Evolutionary conservation across 768 basidiomycete genomes (phyloP), one percentile per base, ranked within the genome.

Genomic region (Russula sp.): DNA sequence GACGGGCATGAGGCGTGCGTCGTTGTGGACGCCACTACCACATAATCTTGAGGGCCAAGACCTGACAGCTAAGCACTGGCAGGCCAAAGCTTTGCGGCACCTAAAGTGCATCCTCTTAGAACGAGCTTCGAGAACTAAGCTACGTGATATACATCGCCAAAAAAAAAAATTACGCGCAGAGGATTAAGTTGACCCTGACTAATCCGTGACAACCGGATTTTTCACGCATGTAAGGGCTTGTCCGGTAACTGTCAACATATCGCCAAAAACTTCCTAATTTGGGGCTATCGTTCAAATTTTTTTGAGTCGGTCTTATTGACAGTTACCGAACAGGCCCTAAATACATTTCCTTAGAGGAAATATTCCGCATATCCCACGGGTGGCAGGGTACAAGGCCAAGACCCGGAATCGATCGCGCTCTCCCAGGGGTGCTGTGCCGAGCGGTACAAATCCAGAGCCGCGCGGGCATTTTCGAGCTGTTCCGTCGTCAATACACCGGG

Each of bases 371-470:
- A 66, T 45, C 59, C 66, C 22, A 61, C 55, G 2, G 67, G 67
- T 22, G 67, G 67, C 53, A 68, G 55, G 4, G 37, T 37, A 57
- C 66, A 66, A 4, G 83, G 83, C 83, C 83, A 84, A 20, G 73
- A 74, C 14, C 81, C 79, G 8, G 75, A 70, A 35, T 70, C 63
- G 14, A 84, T 72, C 7, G 77, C 69, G 10, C 67, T 72, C 66
- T 85, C 83, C 73, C 83, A 84, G 20, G 74, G 64, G n/a, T 73
- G 71, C 66, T 82, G 79, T 63, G 74, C 79, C 6, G 77, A 80
- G 35, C 82, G 78, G 71, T 82, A 84, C 22, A 84, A 68, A 69
- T 83, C 80, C 58, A 84, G 74, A 11, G 77, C 75, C 14, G 80
- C 81, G 10, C 81, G 77, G 31, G 80, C 80, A 57, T 74, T 68